Evolutionary conservation across 208 protist species (phyloP), one percentile per base, ranked within the genome.

Genomic region (Leishmania lainsoni): DNA sequence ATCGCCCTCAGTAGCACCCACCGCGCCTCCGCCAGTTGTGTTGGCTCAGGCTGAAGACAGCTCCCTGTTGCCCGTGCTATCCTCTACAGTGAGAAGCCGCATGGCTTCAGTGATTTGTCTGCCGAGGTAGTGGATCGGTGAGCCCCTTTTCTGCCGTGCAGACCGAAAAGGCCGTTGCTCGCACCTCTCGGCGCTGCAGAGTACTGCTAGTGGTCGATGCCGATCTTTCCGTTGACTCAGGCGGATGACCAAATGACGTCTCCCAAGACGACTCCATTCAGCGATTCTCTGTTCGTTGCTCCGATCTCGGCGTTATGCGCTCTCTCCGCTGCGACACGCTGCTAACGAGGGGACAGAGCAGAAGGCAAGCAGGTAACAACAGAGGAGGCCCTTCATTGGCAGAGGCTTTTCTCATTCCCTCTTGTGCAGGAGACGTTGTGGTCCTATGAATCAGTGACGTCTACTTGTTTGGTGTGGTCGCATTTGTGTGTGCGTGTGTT

Each of bases 101-200:
- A 22, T 5, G 12, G 14, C 5, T 17, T 22, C 5, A 48, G n/a
- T 5, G 2, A n/a, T 51, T 45, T 39, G 29, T 5, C 6, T 9
- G n/a, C 26, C 73, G 29, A 45, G 26, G 54, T n/a, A 35, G 45
- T 75, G 77, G 45, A 52, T 75, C 12, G 68, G 65, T 5, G 39
- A 56, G 12, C 56, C 29, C 61, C 61, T 66, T 75, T 35, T 63
- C 77, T 39, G 63, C 77, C 12, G 32, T 74, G 52, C 77, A 66
- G 51, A 68, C 68, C 12, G 68, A 75, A 0, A 52, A 80, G 17
- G 54, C 65, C 12, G 77, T 74, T 29, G 20, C 10, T 22, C 65
- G 68, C 14, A 68, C 52, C 39, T 2, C 48, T 75, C 16, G 32
- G 22, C 71, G 39, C 35, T 35, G 32, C 32, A 32, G 77, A 73